Percentiles rank a stretch among this genome's conserved stretches.
phyloP scores from a whole-genome alignment of 148 eudicot species.

The Cornus controversa region DNA sequence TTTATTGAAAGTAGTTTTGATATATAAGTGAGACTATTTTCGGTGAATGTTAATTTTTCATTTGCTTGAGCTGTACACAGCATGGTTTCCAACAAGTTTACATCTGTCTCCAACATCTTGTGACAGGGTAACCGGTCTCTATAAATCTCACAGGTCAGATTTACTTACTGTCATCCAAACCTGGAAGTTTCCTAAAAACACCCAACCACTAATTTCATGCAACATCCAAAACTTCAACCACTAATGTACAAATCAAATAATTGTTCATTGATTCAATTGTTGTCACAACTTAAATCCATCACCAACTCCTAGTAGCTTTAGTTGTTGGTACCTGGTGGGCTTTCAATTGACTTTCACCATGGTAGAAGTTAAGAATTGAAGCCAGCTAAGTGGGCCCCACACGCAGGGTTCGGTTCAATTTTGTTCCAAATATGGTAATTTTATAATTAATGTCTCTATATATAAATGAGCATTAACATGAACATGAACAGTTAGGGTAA shows the following conservation, averaged over 20 bases:
- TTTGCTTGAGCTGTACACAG: not conserved
- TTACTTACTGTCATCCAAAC: not conserved
- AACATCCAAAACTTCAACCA: not conserved
- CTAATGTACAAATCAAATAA: not conserved
- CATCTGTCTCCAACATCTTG: not conserved
- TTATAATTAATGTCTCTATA: not conserved
- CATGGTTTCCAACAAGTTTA: not conserved
- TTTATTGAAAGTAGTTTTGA: too few species aligned
- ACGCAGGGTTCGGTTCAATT: not conserved
- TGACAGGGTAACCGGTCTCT: not conserved
- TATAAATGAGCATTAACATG: too few species aligned
- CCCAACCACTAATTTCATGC: not conserved
- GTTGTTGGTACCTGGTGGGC: not conserved
- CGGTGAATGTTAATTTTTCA: too few species aligned
- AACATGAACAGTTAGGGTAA: too few species aligned
- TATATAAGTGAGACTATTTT: too few species aligned
- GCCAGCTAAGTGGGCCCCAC: not conserved
- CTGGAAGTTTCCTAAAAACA: not conserved
- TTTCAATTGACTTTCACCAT: not conserved
- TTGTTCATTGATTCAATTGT: not conserved
- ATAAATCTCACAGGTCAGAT: not conserved
- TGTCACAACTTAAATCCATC: not conserved
- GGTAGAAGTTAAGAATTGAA: not conserved
- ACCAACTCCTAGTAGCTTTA: not conserved
- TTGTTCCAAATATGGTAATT: not conserved